Base-by-base conservation (phyloP, 768 basidiomycete species). In the Cubamyces lactineus region DNA sequence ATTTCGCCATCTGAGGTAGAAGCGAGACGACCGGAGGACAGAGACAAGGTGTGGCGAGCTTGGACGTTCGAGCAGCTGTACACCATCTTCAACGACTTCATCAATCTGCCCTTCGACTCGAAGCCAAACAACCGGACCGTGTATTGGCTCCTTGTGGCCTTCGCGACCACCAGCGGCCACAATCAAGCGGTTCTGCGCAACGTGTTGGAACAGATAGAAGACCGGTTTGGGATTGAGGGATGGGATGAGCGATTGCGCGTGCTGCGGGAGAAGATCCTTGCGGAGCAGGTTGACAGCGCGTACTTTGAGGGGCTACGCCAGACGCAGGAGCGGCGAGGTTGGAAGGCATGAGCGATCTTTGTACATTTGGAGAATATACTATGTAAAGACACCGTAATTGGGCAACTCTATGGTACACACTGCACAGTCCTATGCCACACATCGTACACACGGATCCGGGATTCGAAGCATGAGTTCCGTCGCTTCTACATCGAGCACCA, bases 61-160 rank as follows among this genome's bases (percentile, higher is more conserved):
- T 94, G 91, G 91, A 82, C 81, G 12, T 73, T 84, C 57, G 71
- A 78, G 4, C 82, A 83, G 63, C 82, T 94, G 45, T 71, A 80
- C 7, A 69, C 76, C 1, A 67, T 94, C 23, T 89, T 90, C 67
- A 72, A 81, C 26, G 77, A 79, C 26, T 93, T 93, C 73, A 73
- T 93, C 30, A 71, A 74, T n/a, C 75, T 90, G 41, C 83, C 87
- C 0, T 65, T 63, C 13, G 74, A 76, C 53, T 73, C 75, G 42
- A 73, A 72, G 21, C 79, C 85, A 2, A 82, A 79, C 16, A 75
- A 75, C 34, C 74, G 79, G 21, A 74, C 79, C 43, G 66, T 91
- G 21, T 88, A 84, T 70, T 91, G 89, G 86, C 79, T 91, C 52
- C 72, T 95, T 64, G 70, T 81, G 17, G 87, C 88, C 0, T 91